phyloP scores from a whole-genome alignment of 2,329 filamentous ascomycete species.

The Aspergillus pseudoglaucus region DNA sequence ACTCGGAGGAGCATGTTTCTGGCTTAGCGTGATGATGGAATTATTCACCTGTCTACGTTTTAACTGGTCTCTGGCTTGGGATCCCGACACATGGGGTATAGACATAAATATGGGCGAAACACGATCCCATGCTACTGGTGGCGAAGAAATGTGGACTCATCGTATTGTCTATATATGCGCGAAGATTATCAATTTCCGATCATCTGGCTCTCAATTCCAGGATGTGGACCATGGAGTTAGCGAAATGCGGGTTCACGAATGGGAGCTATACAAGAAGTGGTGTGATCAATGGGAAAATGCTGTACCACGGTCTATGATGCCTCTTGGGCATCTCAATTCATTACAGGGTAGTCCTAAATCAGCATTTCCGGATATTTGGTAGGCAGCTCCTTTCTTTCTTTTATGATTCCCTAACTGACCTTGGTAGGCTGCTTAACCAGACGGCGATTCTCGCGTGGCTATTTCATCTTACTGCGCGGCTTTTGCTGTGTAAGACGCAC shows the following conservation, averaged over 20 bases:
- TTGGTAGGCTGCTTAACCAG: slow-evolving; percentile 62
- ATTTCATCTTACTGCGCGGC: slow-evolving; percentile 83
- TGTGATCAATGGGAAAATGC: slow-evolving; percentile 75
- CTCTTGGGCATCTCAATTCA: slow-evolving; percentile 68
- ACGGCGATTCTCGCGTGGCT: slow-evolving; percentile 74
- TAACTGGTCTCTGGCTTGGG: slow-evolving; percentile 81
- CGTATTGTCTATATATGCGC: slow-evolving; percentile 83
- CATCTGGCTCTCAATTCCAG: slow-evolving; percentile 57
- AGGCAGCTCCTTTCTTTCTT: slow-evolving; percentile 24
- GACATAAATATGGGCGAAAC: slow-evolving; percentile 64
- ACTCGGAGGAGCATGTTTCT: slow-evolving; percentile 83
- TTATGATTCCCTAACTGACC: slow-evolving; percentile 2
- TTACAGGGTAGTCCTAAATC: slow-evolving; percentile 63
- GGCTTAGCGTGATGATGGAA: slow-evolving; percentile 88
- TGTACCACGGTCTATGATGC: slow-evolving; percentile 80
- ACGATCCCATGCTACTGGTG: slow-evolving; percentile 47
- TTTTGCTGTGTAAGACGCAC: slow-evolving; percentile 72
- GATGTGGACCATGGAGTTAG: slow-evolving; percentile 52
- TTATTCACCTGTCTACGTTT: slow-evolving; percentile 81
- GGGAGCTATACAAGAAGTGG: slow-evolving; percentile 71
- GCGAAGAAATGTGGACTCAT: slow-evolving; percentile 81
- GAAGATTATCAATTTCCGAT: slow-evolving; percentile 79
- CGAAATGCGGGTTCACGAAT: slow-evolving; percentile 64
- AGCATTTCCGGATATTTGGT: slow-evolving; percentile 81
- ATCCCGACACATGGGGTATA: slow-evolving; percentile 83